A percentile compares a stretch with the other conserved stretches of the same genome.
Evolutionary conservation across 2,329 filamentous ascomycete genomes (phyloP).

Genomic region (Xylariaceae sp.): DNA sequence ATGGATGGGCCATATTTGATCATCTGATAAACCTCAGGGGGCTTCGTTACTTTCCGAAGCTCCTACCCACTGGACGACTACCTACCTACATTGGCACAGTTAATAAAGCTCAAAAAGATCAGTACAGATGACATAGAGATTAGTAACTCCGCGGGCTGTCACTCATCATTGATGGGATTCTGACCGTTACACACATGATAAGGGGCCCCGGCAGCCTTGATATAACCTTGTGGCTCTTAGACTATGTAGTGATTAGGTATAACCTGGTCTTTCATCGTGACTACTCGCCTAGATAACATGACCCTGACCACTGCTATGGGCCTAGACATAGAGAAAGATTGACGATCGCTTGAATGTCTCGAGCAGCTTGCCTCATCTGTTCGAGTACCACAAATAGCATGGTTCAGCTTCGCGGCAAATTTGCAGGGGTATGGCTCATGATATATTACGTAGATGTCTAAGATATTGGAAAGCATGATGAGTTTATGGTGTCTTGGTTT

Average conservation of each 20-base stretch:
- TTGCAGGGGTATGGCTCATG: background rate
- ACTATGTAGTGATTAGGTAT: too few relatives aligned
- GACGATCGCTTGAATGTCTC: background rate
- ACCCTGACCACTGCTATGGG: background rate
- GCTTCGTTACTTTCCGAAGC: background rate
- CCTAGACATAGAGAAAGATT: background rate
- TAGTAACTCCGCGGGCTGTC: background rate
- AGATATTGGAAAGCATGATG: background rate
- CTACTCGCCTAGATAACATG: background rate
- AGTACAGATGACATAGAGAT: background rate
- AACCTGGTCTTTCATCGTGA: background rate
- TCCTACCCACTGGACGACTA: background rate
- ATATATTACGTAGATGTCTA: background rate
- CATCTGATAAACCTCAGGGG: background rate
- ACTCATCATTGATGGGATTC: background rate
- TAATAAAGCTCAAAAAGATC: too few relatives aligned
- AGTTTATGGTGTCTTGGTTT: background rate
- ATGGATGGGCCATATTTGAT: slow-evolving; percentile 3
- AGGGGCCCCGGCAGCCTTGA: background rate
- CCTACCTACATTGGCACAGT: background rate
- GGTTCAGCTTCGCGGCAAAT: background rate
- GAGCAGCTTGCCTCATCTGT: background rate
- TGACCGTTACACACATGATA: background rate
- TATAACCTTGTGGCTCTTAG: background rate
- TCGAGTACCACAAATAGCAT: background rate